A percentile compares a stretch with the other conserved stretches of the same genome.
Evolutionary conservation across 768 basidiomycete species (phyloP).

Genomic region (Mycena chlorophos): DNA sequence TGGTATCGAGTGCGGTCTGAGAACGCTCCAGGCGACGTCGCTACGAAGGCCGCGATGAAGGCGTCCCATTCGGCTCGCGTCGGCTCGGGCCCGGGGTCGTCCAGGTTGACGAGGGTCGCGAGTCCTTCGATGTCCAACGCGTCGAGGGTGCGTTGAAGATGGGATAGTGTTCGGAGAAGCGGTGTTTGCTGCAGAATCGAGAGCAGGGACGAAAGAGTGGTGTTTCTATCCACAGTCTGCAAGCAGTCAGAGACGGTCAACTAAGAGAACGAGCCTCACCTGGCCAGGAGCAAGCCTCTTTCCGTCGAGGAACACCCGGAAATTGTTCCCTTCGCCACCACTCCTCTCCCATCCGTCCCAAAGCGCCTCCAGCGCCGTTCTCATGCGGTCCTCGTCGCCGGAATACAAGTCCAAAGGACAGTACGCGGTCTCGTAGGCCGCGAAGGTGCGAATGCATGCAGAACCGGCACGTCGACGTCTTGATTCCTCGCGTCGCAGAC

Average conservation of each 20-base stretch:
- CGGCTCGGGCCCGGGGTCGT: conserved; percentile 47
- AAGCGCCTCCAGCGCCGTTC: conserved; percentile 63
- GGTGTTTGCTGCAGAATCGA: conserved; percentile 49
- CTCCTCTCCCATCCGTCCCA: conserved; percentile 73
- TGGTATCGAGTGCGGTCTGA: conserved; percentile 55
- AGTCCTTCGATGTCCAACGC: conserved; percentile 85
- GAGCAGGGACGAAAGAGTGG: conserved; percentile 38
- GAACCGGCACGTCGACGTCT: conserved; percentile 79
- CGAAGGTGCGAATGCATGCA: conserved; percentile 81
- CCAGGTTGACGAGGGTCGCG: conserved; percentile 41
- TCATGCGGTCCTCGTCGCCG: conserved; percentile 56
- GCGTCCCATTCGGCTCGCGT: conserved; percentile 61
- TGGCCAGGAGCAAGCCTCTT: conserved; percentile 55
- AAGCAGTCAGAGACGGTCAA: neutral
- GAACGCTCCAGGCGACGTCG: neutral
- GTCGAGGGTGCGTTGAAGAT: conserved; percentile 77
- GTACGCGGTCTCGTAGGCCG: conserved; percentile 36
- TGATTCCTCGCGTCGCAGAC: conserved; percentile 52
- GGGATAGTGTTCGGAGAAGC: conserved; percentile 53
- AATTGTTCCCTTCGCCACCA: too few relatives aligned
- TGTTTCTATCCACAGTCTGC: neutral
- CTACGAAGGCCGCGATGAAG: conserved; percentile 58
- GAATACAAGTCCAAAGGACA: conserved; percentile 86
- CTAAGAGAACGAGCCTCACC: conserved; percentile 39
- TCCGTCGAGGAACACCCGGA: too few relatives aligned